Evolutionary conservation across 140 eudicot genomes (phyloP).

Genomic region (Anethum foeniculum): DNA sequence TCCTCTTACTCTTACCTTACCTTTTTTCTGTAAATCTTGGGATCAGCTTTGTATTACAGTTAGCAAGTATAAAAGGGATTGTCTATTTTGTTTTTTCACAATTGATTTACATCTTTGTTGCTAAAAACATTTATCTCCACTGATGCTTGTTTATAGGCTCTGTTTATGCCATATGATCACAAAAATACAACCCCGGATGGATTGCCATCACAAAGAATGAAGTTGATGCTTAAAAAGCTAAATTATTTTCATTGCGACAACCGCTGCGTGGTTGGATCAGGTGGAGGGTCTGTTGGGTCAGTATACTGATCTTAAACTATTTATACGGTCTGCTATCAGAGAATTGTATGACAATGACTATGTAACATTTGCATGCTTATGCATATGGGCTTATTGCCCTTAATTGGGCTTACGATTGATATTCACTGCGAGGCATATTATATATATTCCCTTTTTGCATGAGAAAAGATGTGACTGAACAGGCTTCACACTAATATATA

Average conservation of each 20-base stretch:
- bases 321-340: not conserved
- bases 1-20: not conserved
- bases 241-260: constrained; percentile 70
- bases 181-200: constrained; percentile 81
- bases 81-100: not conserved
- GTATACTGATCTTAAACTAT: constrained; percentile 16
- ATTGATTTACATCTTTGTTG: not conserved
- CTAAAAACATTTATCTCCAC: constrained; percentile 3
- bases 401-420: not conserved
- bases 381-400: not conserved
- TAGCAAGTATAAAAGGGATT: not conserved
- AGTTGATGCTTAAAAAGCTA: constrained; percentile 57
- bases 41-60: not conserved
- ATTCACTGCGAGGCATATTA: not conserved
- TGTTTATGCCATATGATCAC: constrained; percentile 93
- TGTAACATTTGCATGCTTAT: not conserved
- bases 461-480: not conserved
- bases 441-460: not conserved
- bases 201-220: constrained; percentile 55
- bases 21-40: not conserved
- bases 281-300: constrained; percentile 96
- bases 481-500: not conserved
- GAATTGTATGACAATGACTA: not conserved
- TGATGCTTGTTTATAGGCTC: constrained; percentile 38
- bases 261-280: constrained; percentile 85